Conservation (phyloP, 148 eudicot genomes). For the Persicaria maculosa region DNA sequence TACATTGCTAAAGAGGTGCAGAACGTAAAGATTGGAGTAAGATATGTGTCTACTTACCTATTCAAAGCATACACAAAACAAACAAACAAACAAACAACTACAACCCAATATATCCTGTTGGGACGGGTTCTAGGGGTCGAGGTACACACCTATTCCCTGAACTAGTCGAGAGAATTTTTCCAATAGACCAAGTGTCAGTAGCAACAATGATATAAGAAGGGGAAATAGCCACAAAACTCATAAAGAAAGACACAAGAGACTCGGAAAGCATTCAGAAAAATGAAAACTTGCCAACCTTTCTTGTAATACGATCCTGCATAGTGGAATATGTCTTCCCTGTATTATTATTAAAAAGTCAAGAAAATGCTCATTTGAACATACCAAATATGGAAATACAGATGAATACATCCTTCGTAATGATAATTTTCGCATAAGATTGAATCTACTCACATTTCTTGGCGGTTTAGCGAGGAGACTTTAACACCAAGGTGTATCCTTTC, state of each 20-base stretch:
- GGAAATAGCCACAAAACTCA: too few species aligned
- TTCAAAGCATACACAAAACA: not conserved
- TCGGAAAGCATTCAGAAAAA: not conserved
- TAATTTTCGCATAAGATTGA: not conserved
- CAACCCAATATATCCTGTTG: too few species aligned
- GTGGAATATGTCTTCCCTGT: slow-evolving; percentile 57
- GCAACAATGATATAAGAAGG: too few species aligned
- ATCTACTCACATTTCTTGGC: slow-evolving; percentile 55
- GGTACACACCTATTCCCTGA: too few species aligned
- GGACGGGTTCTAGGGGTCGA: too few species aligned
- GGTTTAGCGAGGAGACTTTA: slow-evolving; percentile 63
- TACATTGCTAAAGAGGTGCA: slow-evolving; percentile 45
- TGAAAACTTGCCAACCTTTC: slow-evolving; percentile 41
- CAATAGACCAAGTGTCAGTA: too few species aligned
- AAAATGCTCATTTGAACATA: not conserved
- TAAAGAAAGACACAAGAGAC: too few species aligned
- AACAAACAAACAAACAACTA: too few species aligned
- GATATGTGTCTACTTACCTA: not conserved
- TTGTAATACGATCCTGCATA: slow-evolving; percentile 56
- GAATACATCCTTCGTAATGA: not conserved
- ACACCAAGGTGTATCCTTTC: slow-evolving; percentile 51
- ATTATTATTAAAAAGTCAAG: not conserved
- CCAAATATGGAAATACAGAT: not conserved
- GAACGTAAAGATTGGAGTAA: not conserved
- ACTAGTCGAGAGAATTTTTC: too few species aligned